Evolutionary conservation across 805 yeast species (phyloP).

Genomic region (Myxozyma lipomycoides): DNA sequence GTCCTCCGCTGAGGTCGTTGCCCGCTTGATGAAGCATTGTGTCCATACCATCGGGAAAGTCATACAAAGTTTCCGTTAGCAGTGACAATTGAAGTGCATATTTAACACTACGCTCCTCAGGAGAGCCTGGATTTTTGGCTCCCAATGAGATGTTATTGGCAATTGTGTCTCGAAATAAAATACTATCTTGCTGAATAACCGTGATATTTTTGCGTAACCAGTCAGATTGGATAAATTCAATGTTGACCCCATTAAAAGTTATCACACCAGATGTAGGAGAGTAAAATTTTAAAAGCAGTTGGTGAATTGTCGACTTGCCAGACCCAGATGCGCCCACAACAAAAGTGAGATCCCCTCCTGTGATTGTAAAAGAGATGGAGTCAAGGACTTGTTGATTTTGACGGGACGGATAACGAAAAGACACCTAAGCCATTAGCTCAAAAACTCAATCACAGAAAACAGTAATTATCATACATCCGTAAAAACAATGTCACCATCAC

Average conservation of each 20-base stretch:
- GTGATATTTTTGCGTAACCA: conserved; percentile 65
- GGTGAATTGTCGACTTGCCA: conserved; percentile 82
- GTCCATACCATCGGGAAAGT: conserved; percentile 53
- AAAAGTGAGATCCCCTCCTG: conserved; percentile 50
- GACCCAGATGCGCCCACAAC: conserved; percentile 87
- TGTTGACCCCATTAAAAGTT: conserved; percentile 50
- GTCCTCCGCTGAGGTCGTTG: conserved; percentile 78
- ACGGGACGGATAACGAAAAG: conserved; percentile 62
- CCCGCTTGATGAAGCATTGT: conserved; percentile 49
- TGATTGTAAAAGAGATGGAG: conserved; percentile 46
- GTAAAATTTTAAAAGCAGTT: conserved; percentile 60
- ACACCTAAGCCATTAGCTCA: conserved; percentile 17
- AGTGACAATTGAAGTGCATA: conserved; percentile 53
- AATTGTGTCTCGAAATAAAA: conserved; percentile 61
- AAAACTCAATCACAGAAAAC: not conserved
- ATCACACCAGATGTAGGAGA: conserved; percentile 51
- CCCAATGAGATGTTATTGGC: conserved; percentile 62
- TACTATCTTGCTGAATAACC: conserved; percentile 67
- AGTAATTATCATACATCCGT: conserved; percentile 39
- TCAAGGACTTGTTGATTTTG: conserved; percentile 46
- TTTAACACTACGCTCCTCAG: conserved; percentile 35
- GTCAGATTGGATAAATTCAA: conserved; percentile 42
- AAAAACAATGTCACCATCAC: conserved; percentile 48
- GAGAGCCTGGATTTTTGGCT: conserved; percentile 26
- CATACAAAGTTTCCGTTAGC: conserved; percentile 47